These are phyloP conservation scores for Lasiosphaeria hispida DNA, from an alignment of 495 filamentous ascomycete species.

Conservation along the genomic window DNA sequence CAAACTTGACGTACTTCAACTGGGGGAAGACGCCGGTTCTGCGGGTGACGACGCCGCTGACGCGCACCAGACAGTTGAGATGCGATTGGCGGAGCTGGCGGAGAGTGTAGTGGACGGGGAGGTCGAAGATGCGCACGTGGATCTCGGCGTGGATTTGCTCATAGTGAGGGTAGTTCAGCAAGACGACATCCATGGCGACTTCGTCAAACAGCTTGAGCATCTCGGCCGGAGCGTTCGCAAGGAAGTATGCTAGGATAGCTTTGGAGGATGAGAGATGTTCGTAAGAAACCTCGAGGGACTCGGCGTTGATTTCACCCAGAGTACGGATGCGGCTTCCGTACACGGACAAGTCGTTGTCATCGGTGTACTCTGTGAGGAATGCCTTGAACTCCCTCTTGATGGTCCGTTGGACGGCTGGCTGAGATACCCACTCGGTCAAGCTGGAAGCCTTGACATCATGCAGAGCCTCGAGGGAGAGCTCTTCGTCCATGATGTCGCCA, in stretches of 20 bases:
- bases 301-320: conserved; percentile 93
- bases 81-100: conserved; percentile 95
- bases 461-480: conserved; percentile 86
- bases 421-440: conserved; percentile 90
- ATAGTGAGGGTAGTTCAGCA: conserved; percentile 96
- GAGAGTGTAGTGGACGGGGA: conserved; percentile 94
- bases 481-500: conserved; percentile 89
- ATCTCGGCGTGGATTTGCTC: conserved; percentile 97
- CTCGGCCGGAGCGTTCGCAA: conserved; percentile 91
- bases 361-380: conserved; percentile 94
- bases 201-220: conserved; percentile 96
- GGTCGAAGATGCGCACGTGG: conserved; percentile 92
- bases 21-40: conserved; percentile 98
- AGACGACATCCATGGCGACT: conserved; percentile 90
- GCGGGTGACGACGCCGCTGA: conserved; percentile 92
- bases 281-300: conserved; percentile 94
- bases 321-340: conserved; percentile 92
- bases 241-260: conserved; percentile 95
- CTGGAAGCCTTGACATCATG: conserved; percentile 92
- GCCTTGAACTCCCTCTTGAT: conserved; percentile 96
- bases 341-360: conserved; percentile 80
- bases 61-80: conserved; percentile 93
- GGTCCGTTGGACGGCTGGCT: conserved; percentile 85
- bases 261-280: conserved; percentile 84
- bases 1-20: conserved; percentile 95